Conservation (phyloP, 2,329 filamentous ascomycete genomes). For the Hyphodiscus sp. region DNA sequence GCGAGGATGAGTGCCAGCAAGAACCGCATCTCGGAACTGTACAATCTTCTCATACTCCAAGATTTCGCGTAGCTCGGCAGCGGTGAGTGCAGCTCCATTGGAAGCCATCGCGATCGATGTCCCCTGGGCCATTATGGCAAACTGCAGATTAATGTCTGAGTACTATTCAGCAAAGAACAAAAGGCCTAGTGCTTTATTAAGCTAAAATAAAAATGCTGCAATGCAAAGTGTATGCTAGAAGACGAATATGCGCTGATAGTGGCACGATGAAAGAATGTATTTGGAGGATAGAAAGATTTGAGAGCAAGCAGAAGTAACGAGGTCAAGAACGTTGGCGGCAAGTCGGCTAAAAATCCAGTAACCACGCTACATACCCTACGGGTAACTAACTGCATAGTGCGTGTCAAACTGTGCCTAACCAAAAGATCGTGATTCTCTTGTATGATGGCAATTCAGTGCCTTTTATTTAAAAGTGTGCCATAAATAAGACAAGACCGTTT, state of each 20-base stretch:
- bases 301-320: not conserved
- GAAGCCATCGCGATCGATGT: conserved; percentile 30
- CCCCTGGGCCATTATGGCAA: conserved; percentile 29
- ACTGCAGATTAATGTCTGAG: conserved; percentile 15
- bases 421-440: not conserved
- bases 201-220: not conserved
- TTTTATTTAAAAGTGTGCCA: conserved; percentile 1
- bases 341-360: not conserved
- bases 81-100: conserved; percentile 31
- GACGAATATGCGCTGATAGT: not conserved
- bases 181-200: not conserved
- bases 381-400: too few relatives aligned
- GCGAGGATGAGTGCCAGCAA: conserved; percentile 66
- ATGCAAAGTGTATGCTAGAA: not conserved
- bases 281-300: not conserved
- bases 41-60: conserved; percentile 75
- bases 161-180: conserved; percentile 9
- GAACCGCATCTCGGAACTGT: conserved; percentile 70
- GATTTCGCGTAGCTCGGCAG: conserved; percentile 50
- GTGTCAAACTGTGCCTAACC: not conserved
- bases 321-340: not conserved
- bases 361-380: not conserved
- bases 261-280: not conserved
- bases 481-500: not conserved
- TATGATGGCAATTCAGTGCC: not conserved